These are phyloP conservation scores for Epichloe elymi DNA, from an alignment of 2,329 filamentous ascomycete genomes.

Conservation along the genomic window DNA sequence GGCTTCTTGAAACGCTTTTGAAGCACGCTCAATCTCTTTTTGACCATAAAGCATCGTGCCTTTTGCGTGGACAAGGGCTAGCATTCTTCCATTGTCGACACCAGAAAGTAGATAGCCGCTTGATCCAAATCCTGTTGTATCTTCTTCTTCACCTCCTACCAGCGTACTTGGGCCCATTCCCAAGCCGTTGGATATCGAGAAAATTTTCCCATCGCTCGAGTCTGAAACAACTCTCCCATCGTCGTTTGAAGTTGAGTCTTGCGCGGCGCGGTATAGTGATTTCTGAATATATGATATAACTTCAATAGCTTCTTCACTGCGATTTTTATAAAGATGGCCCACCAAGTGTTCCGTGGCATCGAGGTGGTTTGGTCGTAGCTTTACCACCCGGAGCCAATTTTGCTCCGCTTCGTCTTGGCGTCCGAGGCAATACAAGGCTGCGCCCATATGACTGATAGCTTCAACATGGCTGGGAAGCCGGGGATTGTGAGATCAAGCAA, in stretches of 20 bases:
- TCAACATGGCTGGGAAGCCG: constrained; percentile 59
- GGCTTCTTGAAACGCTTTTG: constrained; percentile 85
- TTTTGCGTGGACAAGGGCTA: constrained; percentile 91
- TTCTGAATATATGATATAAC: constrained; percentile 78
- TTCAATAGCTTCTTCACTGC: constrained; percentile 71
- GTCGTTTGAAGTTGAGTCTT: neutral
- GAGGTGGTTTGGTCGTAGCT: constrained; percentile 72
- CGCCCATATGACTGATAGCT: constrained; percentile 84
- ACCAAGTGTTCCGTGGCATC: constrained; percentile 94
- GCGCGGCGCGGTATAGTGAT: constrained; percentile 35
- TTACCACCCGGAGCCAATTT: constrained; percentile 76
- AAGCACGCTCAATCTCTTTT: constrained; percentile 68
- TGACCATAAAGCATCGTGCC: constrained; percentile 95
- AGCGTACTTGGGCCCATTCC: neutral
- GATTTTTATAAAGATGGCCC: constrained; percentile 71
- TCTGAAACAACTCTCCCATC: neutral
- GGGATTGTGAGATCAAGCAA: constrained; percentile 1
- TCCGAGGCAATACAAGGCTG: constrained; percentile 72
- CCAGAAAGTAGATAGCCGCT: constrained; percentile 70
- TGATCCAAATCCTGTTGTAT: constrained; percentile 18
- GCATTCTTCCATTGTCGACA: constrained; percentile 79
- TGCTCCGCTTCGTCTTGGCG: constrained; percentile 72
- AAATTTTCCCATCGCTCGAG: neutral
- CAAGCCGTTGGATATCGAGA: neutral
- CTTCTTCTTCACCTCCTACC: neutral